These are phyloP conservation scores for Pyricularia grisea DNA, from an alignment of 2,329 filamentous ascomycete species.

Conservation along the genomic window DNA sequence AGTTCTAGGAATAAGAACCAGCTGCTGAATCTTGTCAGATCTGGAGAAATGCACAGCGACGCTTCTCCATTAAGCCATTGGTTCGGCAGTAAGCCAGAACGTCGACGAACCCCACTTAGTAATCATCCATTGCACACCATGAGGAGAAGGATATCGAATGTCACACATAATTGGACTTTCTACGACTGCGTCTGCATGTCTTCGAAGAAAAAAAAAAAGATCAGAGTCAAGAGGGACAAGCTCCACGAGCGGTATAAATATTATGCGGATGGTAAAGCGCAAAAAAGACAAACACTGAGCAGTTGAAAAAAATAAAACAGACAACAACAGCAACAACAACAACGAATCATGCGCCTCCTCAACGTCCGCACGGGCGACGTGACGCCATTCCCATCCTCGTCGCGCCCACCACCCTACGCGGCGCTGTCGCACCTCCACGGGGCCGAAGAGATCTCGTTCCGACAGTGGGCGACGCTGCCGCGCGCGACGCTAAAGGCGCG, in stretches of 20 bases:
- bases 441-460: conserved; percentile 9
- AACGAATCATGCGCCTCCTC: conserved; percentile 2
- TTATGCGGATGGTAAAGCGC: too few relatives aligned
- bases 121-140: neutral
- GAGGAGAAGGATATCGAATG: neutral
- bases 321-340: neutral
- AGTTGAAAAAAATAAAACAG: neutral
- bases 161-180: neutral
- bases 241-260: too few relatives aligned
- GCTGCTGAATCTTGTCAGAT: neutral
- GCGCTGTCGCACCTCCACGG: conserved; percentile 10
- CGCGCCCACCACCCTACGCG: conserved; percentile 5
- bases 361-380: conserved; percentile 3
- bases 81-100: neutral
- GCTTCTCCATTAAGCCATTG: too few relatives aligned
- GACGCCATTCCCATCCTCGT: neutral
- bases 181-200: neutral
- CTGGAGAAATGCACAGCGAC: neutral
- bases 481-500: neutral
- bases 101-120: neutral
- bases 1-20: neutral
- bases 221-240: neutral
- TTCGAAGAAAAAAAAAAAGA: neutral
- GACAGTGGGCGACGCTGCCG: conserved; percentile 1
- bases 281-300: neutral